These are phyloP conservation scores for Exserohilum rostratum DNA, from an alignment of 2,329 filamentous ascomycete genomes.

Conservation along the genomic window DNA sequence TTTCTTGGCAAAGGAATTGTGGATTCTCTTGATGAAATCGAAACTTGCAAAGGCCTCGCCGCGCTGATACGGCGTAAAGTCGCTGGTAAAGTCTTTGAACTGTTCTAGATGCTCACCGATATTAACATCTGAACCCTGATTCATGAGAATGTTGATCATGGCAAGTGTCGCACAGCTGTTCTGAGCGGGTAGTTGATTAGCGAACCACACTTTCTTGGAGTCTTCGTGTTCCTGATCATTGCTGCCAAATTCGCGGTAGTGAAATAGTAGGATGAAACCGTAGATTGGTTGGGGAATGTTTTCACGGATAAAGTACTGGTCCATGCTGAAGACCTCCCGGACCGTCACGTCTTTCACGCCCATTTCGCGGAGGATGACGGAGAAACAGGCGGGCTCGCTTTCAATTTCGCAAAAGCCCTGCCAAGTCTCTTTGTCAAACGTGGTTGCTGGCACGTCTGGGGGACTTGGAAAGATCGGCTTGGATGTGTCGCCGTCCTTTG, in stretches of 20 bases:
- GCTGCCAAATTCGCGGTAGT: constrained; percentile 64
- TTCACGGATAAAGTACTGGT: constrained; percentile 49
- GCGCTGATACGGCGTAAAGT: constrained; percentile 72
- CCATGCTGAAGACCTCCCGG: constrained; percentile 76
- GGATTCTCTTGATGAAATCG: constrained; percentile 76
- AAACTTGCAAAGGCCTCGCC: constrained; percentile 78
- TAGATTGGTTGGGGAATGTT: constrained; percentile 58
- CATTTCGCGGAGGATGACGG: constrained; percentile 78
- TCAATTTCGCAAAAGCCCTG: constrained; percentile 83
- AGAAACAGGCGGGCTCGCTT: constrained; percentile 87
- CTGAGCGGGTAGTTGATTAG: constrained; percentile 72
- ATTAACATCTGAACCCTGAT: constrained; percentile 61
- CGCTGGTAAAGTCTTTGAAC: constrained; percentile 75
- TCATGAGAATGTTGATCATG: constrained; percentile 92
- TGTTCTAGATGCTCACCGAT: constrained; percentile 72
- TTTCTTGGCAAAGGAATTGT: constrained; percentile 84
- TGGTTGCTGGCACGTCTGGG: constrained; percentile 40
- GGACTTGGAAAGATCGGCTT: constrained; percentile 26
- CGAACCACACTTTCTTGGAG: constrained; percentile 82
- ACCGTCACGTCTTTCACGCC: constrained; percentile 76
- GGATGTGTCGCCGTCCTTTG: constrained; percentile 2
- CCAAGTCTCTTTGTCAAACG: constrained; percentile 58
- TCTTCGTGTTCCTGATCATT: constrained; percentile 61
- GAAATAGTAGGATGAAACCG: constrained; percentile 88
- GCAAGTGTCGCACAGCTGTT: constrained; percentile 95